Evolutionary conservation across 106 monocot species (phyloP), one percentile per base, ranked within the genome.

Genomic region (Phalaenopsis equestris): DNA sequence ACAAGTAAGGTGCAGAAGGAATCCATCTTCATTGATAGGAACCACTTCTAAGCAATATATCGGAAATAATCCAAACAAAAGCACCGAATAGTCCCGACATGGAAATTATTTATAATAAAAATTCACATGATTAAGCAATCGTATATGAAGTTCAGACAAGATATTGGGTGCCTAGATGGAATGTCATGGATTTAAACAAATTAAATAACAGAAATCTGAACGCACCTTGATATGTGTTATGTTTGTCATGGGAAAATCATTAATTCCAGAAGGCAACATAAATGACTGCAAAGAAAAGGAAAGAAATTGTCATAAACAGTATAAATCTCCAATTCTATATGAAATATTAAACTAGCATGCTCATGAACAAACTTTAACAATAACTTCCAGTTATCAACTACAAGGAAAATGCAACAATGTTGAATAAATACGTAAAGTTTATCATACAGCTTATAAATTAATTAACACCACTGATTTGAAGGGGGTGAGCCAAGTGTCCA

Each of bases 241-340:
- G 86, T 91, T 99, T 81, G 92, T 93, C 99, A 99, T 99, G 21
- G 99, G 99, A 56, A 99, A 99, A 84, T 99, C 99, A 86, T 95
- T 90, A 79, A 99, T 95, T 85, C 99, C 99, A 75, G 99, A 99
- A 67, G 99, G 99, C 73, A 95, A 99, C 99, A 99, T 99, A 82
- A 98, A 98, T 64, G 95, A 93, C 99, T 99, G 17, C 82, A 88
- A 55, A 38, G 80, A 1, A 86, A 23, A 80, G n/a, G 36, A 46
- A 86, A 80, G 47, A 11, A 77, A 77, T 37, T 39, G 80, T 84
- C 46, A 83, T 65, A 68, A 49, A 56, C 5, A 56, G 38, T 2
- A 64, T 6, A 55, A 75, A 17, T 80, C 41, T 39, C 17, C 52
- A 19, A 10, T 43, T 74, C 41, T 74, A 45, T 45, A 17, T 74